Conservation (phyloP, 2,329 filamentous ascomycete species). For the Colletotrichum zoysiae region DNA sequence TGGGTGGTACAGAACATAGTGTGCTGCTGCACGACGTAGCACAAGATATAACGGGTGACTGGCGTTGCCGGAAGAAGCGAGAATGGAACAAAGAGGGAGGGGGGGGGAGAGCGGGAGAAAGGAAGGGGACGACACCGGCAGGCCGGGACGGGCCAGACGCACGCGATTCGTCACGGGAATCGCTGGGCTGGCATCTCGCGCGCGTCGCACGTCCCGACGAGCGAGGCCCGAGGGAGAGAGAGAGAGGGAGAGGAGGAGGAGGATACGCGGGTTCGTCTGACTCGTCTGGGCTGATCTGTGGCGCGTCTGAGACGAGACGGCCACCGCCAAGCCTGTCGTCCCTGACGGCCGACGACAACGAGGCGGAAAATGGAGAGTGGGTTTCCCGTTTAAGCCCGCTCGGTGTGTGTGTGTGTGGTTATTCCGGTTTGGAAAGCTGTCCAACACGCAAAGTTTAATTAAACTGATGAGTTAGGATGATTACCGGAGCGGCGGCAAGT, state of each 20-base stretch:
- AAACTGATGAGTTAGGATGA: slow-evolving; percentile 1
- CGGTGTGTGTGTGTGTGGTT: background rate
- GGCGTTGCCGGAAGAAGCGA: background rate
- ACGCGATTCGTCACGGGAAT: background rate
- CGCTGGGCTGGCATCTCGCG: background rate
- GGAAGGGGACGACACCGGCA: background rate
- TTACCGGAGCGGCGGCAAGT: background rate
- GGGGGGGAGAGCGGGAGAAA: too few relatives aligned
- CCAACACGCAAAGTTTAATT: slow-evolving; percentile 1
- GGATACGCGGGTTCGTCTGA: background rate
- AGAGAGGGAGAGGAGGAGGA: background rate
- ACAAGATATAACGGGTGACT: slow-evolving; percentile 19
- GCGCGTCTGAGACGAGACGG: background rate
- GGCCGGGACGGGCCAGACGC: background rate
- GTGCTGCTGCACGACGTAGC: background rate
- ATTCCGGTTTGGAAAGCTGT: background rate
- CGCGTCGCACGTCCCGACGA: background rate
- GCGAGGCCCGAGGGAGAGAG: background rate
- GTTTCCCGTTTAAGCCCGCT: background rate
- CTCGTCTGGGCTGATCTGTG: background rate
- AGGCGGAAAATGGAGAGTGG: too few relatives aligned
- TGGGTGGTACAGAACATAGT: background rate
- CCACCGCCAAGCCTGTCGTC: background rate
- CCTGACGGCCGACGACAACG: background rate
- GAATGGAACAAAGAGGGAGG: background rate